Conservation (phyloP, 2,329 filamentous ascomycete species). For the Ophiocordyceps unilateralis region DNA sequence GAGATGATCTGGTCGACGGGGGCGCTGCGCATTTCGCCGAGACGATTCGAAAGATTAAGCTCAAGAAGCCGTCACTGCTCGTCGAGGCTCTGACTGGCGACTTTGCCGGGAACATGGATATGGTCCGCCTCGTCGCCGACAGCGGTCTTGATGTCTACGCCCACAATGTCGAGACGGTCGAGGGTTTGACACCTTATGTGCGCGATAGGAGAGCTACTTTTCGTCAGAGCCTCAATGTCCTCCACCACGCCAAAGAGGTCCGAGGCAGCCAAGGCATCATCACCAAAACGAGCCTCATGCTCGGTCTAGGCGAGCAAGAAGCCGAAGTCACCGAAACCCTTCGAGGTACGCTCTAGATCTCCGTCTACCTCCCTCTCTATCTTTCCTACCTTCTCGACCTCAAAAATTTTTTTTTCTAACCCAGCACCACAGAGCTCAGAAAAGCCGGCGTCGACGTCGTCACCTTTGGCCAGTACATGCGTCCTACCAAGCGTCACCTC, state of each 20-base stretch:
- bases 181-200: slow-evolving; percentile 76
- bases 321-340: slow-evolving; percentile 68
- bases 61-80: slow-evolving; percentile 57
- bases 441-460: slow-evolving; percentile 78
- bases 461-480: slow-evolving; percentile 99
- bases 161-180: slow-evolving; percentile 92
- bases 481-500: slow-evolving; percentile 94
- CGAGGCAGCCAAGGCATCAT: slow-evolving; percentile 54
- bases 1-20: slow-evolving; percentile 80
- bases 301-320: slow-evolving; percentile 85
- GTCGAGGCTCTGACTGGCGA: slow-evolving; percentile 82
- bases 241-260: slow-evolving; percentile 66
- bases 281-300: slow-evolving; percentile 98
- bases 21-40: slow-evolving; percentile 83
- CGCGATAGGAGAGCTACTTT: slow-evolving; percentile 83
- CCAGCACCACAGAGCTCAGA: slow-evolving; percentile 43
- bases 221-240: slow-evolving; percentile 63
- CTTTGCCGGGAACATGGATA: slow-evolving; percentile 68
- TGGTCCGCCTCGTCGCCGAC: slow-evolving; percentile 68
- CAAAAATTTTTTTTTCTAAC: neutral
- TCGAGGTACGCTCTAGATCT: slow-evolving; percentile 31
- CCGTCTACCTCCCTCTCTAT: too few species aligned
- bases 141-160: slow-evolving; percentile 93
- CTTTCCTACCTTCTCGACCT: too few species aligned
- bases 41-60: slow-evolving; percentile 87